Conservation (phyloP, 2,329 filamentous ascomycete genomes). For the Cladophialophora yegresii region DNA sequence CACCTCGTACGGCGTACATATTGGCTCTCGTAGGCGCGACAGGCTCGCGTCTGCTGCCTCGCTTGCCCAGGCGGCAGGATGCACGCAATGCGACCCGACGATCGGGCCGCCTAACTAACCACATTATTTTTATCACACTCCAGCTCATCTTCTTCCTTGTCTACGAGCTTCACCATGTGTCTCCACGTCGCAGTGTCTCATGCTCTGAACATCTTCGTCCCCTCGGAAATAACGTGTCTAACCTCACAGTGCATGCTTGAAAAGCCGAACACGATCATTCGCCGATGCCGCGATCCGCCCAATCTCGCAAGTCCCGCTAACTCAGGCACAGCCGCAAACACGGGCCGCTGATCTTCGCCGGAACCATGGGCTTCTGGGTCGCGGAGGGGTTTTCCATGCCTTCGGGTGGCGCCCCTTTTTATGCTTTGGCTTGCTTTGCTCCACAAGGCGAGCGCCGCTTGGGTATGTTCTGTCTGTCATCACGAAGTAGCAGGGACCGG, state of each 20-base stretch:
- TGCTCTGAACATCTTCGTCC: not conserved
- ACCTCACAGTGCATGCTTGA: not conserved
- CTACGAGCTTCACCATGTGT: not conserved
- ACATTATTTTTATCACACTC: not conserved
- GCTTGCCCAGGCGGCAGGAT: not conserved
- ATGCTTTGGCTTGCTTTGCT: constrained; percentile 1
- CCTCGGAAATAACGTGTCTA: constrained; percentile 16
- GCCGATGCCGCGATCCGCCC: constrained; percentile 9
- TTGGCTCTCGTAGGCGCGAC: not conserved
- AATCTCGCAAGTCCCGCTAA: constrained; percentile 18
- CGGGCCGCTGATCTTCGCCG: constrained; percentile 13
- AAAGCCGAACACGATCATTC: constrained; percentile 8
- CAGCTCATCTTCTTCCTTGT: not conserved
- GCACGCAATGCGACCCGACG: not conserved
- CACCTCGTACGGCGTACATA: too few species aligned
- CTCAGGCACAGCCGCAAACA: constrained; percentile 24
- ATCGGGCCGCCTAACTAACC: not conserved
- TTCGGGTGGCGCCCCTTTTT: constrained; percentile 16
- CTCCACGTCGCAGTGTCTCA: not conserved
- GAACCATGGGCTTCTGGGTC: constrained; percentile 4
- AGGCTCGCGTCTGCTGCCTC: not conserved
- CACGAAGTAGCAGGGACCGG: constrained; percentile 5
- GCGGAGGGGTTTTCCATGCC: constrained; percentile 10
- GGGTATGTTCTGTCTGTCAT: not conserved
- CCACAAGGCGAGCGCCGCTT: not conserved